A percentile compares a stretch with the other conserved stretches of the same genome.
Conservation (phyloP, 1,139 yeast genomes). For the Casaregolazyma suthepensis region DNA sequence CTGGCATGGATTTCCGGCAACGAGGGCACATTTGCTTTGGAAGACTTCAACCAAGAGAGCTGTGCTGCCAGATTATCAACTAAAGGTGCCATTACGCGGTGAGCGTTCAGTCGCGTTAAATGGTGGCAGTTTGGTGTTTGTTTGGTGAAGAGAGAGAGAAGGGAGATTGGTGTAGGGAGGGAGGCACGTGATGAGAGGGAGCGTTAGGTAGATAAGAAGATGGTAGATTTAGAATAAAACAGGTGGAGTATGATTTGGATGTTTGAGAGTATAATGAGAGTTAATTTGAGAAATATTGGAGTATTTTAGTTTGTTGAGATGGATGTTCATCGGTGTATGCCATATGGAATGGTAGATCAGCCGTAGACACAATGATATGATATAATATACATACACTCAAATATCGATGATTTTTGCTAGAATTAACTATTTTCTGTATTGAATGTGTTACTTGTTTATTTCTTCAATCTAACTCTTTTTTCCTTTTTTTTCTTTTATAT, state of each 20-base stretch:
- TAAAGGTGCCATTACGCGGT: conserved; percentile 1
- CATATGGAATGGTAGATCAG: neutral
- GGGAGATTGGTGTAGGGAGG: neutral
- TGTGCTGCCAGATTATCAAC: conserved; percentile 4
- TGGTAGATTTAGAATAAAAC: too few relatives aligned
- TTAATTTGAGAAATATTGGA: too few relatives aligned
- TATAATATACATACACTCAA: too few relatives aligned
- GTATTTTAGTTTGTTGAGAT: neutral
- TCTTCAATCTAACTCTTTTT: too few relatives aligned
- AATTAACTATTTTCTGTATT: too few relatives aligned
- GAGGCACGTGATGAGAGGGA: neutral
- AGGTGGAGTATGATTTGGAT: too few relatives aligned
- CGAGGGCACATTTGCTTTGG: conserved; percentile 4
- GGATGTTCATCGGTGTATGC: neutral
- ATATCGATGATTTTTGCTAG: too few relatives aligned
- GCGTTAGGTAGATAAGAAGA: too few relatives aligned
- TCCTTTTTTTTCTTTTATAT: too few relatives aligned
- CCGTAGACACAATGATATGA: neutral
- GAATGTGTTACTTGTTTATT: too few relatives aligned
- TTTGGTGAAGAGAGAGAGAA: neutral
- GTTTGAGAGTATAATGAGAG: too few relatives aligned
- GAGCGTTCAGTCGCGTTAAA: neutral
- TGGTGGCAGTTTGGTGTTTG: neutral
- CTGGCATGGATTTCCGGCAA: neutral
- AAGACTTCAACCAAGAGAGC: neutral